phyloP scores from a whole-genome alignment of 441 rosid genomes.

The Dalechampia spathulata region DNA sequence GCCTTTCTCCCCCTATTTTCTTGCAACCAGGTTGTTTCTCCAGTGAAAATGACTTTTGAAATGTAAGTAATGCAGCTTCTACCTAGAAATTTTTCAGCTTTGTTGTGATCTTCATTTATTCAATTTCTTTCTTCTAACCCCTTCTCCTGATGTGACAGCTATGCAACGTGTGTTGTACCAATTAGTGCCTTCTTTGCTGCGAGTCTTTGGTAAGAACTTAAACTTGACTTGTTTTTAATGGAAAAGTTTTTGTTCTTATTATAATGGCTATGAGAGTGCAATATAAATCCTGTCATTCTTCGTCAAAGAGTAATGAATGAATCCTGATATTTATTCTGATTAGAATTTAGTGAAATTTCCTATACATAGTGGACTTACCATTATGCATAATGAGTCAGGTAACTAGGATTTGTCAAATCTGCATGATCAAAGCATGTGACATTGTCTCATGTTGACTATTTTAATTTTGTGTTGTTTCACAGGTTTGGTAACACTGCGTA shows the following conservation, averaged over 20 bases:
- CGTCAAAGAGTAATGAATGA: no score
- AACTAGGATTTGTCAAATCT: no score
- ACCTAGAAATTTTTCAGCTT: slow-evolving; percentile 1
- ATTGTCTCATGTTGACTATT: not conserved
- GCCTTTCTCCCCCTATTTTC: slow-evolving; percentile 8
- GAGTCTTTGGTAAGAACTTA: slow-evolving; percentile 84
- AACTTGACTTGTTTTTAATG: no score
- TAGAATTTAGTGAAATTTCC: no score
- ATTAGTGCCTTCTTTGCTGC: slow-evolving; percentile 99
- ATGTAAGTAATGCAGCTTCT: slow-evolving; percentile 48
- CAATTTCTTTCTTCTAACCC: slow-evolving; percentile 10
- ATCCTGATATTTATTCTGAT: no score
- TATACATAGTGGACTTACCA: no score
- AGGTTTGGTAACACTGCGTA: slow-evolving; percentile 99
- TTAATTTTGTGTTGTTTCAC: slow-evolving; percentile 17
- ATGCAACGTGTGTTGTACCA: slow-evolving; percentile 92
- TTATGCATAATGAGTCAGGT: no score
- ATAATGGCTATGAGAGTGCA: no score
- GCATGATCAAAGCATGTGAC: no score
- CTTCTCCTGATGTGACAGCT: slow-evolving; percentile 40
- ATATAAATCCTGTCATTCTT: no score
- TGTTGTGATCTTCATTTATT: not conserved
- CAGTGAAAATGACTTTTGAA: slow-evolving; percentile 97
- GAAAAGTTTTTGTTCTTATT: no score
- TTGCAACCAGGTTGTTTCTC: slow-evolving; percentile 75